Evolutionary conservation across 768 basidiomycete genomes (phyloP).

Genomic region (Boletales sp.): DNA sequence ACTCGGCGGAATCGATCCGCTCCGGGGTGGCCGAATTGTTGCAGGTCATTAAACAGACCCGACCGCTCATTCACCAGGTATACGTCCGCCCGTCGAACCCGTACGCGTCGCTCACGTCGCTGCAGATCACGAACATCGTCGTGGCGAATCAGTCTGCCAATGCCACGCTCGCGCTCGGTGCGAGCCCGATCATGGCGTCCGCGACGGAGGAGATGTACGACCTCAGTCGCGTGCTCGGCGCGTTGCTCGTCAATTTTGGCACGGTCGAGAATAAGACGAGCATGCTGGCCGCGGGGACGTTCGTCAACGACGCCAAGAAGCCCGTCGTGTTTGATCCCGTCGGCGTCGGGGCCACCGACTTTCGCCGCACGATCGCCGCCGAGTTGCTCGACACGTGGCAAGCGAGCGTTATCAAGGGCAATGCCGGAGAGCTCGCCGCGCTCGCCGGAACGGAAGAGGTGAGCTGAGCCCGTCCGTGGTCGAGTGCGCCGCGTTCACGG

Average conservation of each 20-base stretch:
- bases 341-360: constrained; percentile 79
- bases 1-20: too few relatives aligned
- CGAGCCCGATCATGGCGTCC: constrained; percentile 93
- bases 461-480: not conserved
- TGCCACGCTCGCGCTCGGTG: constrained; percentile 81
- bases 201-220: constrained; percentile 80
- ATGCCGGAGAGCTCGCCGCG: constrained; percentile 83
- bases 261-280: constrained; percentile 68
- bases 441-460: constrained; percentile 78
- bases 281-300: constrained; percentile 71
- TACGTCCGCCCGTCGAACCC: too few relatives aligned
- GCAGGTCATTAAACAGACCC: constrained; percentile 43
- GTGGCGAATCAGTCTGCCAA: constrained; percentile 90
- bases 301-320: constrained; percentile 65
- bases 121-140: constrained; percentile 84
- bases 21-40: constrained; percentile 49
- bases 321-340: constrained; percentile 91
- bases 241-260: constrained; percentile 84
- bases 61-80: constrained; percentile 83
- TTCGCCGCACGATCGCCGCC: constrained; percentile 52
- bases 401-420: constrained; percentile 90
- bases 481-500: not conserved
- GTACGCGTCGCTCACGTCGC: not conserved
- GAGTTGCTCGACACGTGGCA: constrained; percentile 78
- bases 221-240: constrained; percentile 59